These are phyloP conservation scores for Fusarium drepaniforme DNA, from an alignment of 2,329 filamentous ascomycete genomes.

Conservation along the genomic window DNA sequence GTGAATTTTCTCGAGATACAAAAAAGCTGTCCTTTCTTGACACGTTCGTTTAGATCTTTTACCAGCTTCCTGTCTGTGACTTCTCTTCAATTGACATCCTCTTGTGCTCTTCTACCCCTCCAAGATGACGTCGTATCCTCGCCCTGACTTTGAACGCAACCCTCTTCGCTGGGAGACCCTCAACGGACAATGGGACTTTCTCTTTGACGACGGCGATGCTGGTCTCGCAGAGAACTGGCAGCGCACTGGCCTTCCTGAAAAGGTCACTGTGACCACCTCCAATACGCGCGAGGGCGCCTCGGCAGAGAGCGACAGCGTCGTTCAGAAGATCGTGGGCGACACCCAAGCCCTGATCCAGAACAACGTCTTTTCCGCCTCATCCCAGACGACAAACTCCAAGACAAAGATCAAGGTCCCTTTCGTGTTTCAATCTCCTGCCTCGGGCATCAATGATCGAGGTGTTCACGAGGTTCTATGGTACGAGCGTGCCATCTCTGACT, in stretches of 20 bases:
- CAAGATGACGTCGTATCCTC: slow-evolving; percentile 63
- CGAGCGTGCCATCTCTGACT: slow-evolving; percentile 64
- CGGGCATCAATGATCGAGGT: slow-evolving; percentile 70
- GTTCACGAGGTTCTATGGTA: slow-evolving; percentile 79
- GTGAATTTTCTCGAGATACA: slow-evolving; percentile 9
- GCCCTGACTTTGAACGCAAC: slow-evolving; percentile 72
- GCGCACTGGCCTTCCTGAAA: slow-evolving; percentile 59
- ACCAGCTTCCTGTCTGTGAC: not conserved
- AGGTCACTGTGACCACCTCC: slow-evolving; percentile 47
- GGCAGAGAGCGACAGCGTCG: slow-evolving; percentile 49
- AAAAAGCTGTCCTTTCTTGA: slow-evolving; percentile 11
- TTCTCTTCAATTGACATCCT: slow-evolving; percentile 3
- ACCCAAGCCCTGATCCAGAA: slow-evolving; percentile 61
- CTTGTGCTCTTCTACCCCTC: not conserved
- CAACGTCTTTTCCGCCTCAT: slow-evolving; percentile 52
- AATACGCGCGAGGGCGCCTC: slow-evolving; percentile 49
- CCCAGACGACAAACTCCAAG: slow-evolving; percentile 54
- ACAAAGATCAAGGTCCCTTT: slow-evolving; percentile 72
- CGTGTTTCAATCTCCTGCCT: slow-evolving; percentile 74
- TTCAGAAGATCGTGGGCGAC: slow-evolving; percentile 61
- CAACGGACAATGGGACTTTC: slow-evolving; percentile 73
- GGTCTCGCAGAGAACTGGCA: slow-evolving; percentile 68
- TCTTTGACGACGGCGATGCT: slow-evolving; percentile 74
- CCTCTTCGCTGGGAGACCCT: slow-evolving; percentile 69
- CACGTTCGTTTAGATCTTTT: not conserved